Base-by-base conservation (phyloP, 1,139 yeast genomes). In the Martiniozyma asiatica region DNA sequence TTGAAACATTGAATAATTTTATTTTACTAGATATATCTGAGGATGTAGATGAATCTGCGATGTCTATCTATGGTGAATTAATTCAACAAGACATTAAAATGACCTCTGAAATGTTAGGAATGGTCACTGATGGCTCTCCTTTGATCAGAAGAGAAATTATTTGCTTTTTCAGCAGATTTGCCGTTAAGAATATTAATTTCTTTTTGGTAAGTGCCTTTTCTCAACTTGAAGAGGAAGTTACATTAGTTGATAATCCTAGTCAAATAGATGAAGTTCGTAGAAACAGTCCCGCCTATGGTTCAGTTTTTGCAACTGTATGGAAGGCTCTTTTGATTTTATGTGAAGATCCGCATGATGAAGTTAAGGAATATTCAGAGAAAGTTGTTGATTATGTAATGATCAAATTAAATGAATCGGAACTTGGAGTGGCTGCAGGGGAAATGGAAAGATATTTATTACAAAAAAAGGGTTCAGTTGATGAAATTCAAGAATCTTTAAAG, bases 341-440 rank as follows among this genome's bases (percentile, higher is more conserved):
- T 1, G 92, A 80, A 42, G 99, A 89, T 53, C 96, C 98, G 0
- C 92, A 79, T 51, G 60, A 69, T 25, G 95, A 85, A 52, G 87
- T 87, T 8, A 75, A 72, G 35, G 69, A 70, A 33, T 62, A 72
- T 39, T 92, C 96, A 0, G 78, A 75, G 35, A 72, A 66, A 15
- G 68, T 84, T 21, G 77, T 87, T 18, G 95, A 87, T 51, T 72
- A 65, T 36, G 75, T 87, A 14, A 61, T 84, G 58, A 55, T 71
- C 25, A 68, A 71, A 35, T 58, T 89, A 32, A 71, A 72, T 41
- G 73, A 71, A 31, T 73, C 81, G 45, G 55, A 72, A 29, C 56
- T 89, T 23, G 73, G 76, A 3, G 73, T 66, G 4, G 56, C 73
- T 15, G 82, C 75, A 10, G 54, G 53, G 26, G 79, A 73, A 38